A percentile compares a stretch with the other conserved stretches of the same genome.
Conservation (phyloP, 257 asterid genomes). For the Solanum boliviense region DNA sequence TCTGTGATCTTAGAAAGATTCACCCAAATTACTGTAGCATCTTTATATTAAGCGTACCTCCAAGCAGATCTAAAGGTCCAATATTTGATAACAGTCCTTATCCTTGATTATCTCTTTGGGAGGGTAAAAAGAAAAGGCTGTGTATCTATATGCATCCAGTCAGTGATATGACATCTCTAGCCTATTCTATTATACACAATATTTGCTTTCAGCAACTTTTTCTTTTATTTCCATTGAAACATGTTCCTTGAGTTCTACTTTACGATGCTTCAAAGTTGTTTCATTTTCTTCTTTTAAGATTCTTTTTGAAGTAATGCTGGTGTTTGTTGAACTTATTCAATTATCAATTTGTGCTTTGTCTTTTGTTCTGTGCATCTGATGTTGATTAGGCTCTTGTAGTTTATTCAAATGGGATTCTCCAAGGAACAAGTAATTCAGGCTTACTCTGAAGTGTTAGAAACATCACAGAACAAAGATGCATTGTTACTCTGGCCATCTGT, state of each 20-base stretch:
- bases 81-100: not conserved
- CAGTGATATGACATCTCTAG: not conserved
- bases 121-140: not conserved
- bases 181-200: not conserved
- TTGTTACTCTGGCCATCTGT: conserved; percentile 56
- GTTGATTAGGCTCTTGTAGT: conserved; percentile 25
- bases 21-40: not conserved
- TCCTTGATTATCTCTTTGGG: not conserved
- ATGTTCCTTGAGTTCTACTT: not conserved
- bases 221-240: not conserved
- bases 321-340: not conserved
- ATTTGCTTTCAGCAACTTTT: not conserved
- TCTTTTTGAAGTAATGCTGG: not conserved
- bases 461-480: conserved; percentile 38
- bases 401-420: conserved; percentile 54
- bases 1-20: not conserved
- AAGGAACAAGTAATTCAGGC: conserved; percentile 39
- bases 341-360: conserved; percentile 2
- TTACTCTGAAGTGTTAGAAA: conserved; percentile 36
- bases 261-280: conserved; percentile 8
- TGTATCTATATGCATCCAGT: not conserved
- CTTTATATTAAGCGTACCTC: not conserved
- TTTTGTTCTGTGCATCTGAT: not conserved
- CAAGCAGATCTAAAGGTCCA: not conserved
- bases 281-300: not conserved